These are phyloP conservation scores for Nakazawaea wyomingensis DNA, from an alignment of 805 yeast species.

Conservation along the genomic window DNA sequence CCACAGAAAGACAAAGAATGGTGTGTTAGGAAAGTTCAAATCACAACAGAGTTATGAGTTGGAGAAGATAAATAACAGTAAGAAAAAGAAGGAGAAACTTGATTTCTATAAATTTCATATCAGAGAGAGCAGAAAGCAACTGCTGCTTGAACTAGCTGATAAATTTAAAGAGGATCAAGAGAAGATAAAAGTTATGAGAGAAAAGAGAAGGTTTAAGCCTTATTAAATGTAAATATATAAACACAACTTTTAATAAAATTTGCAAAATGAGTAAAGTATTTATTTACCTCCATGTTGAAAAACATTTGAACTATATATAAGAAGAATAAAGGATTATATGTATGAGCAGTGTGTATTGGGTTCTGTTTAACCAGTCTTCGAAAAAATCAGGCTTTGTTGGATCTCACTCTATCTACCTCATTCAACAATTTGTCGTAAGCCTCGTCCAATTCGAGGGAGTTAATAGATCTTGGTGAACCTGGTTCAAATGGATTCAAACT, in stretches of 20 bases:
- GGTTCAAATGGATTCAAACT: conserved; percentile 12
- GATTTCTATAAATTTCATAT: conserved; percentile 97
- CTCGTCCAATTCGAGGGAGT: conserved; percentile 42
- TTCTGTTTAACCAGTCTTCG: too few relatives aligned
- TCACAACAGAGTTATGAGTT: conserved; percentile 20
- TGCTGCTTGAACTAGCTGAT: conserved; percentile 78
- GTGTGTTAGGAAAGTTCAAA: conserved; percentile 50
- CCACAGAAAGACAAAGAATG: conserved; percentile 75
- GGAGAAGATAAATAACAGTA: conserved; percentile 38
- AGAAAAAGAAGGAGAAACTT: conserved; percentile 70
- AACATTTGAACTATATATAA: conserved; percentile 3
- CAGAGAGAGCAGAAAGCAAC: conserved; percentile 87
- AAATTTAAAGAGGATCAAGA: conserved; percentile 92
- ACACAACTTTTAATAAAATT: too few relatives aligned
- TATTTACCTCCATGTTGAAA: not conserved
- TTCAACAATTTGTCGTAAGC: conserved; percentile 68
- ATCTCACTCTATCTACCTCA: conserved; percentile 60
- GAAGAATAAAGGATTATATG: too few relatives aligned
- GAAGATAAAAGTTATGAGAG: conserved; percentile 71
- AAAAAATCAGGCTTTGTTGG: conserved; percentile 28
- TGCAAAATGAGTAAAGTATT: too few relatives aligned
- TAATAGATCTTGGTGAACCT: conserved; percentile 21
- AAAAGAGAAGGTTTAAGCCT: conserved; percentile 80
- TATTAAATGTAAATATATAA: conserved; percentile 37
- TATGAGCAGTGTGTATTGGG: too few relatives aligned